These are phyloP conservation scores for Zygoascus flipseniorum DNA, from an alignment of 805 yeast species.

Conservation along the genomic window DNA sequence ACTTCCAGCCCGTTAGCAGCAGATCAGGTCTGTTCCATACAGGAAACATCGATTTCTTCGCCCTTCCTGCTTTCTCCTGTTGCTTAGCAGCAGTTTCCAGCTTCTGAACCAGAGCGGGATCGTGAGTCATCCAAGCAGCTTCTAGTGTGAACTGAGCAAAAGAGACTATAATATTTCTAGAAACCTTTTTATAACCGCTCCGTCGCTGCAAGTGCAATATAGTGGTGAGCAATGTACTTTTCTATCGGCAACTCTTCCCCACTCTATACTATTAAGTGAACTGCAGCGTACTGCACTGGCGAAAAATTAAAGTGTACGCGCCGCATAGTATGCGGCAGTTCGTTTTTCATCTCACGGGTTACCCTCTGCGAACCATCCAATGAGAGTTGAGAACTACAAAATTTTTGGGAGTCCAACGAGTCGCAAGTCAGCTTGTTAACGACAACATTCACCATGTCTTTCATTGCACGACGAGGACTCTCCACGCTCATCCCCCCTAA, in stretches of 20 bases:
- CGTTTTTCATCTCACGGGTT: not conserved
- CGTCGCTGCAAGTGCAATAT: no score
- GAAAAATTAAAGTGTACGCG: not conserved
- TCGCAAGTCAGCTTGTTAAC: not conserved
- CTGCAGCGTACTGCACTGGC: no score
- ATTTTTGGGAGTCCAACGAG: not conserved
- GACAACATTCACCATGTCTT: conserved; percentile 47
- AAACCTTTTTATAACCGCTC: no score
- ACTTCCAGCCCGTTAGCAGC: conserved; percentile 54
- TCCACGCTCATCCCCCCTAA: conserved; percentile 97
- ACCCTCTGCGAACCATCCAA: not conserved
- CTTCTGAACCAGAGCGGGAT: conserved; percentile 4
- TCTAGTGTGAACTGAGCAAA: not conserved
- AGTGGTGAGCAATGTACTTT: no score
- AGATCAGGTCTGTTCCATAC: conserved; percentile 24
- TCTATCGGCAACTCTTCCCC: no score
- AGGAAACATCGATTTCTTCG: conserved; percentile 9
- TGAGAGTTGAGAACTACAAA: not conserved
- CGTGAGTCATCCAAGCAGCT: not conserved
- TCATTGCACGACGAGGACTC: conserved; percentile 82
- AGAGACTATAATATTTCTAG: not conserved
- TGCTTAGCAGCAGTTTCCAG: conserved; percentile 3
- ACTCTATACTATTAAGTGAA: no score
- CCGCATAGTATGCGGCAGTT: not conserved
- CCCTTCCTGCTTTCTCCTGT: conserved; percentile 15